Evolutionary conservation across 352 stramenopile species (phyloP), one percentile per base, ranked within the genome.

Genomic region (Globisporangium emineosum): DNA sequence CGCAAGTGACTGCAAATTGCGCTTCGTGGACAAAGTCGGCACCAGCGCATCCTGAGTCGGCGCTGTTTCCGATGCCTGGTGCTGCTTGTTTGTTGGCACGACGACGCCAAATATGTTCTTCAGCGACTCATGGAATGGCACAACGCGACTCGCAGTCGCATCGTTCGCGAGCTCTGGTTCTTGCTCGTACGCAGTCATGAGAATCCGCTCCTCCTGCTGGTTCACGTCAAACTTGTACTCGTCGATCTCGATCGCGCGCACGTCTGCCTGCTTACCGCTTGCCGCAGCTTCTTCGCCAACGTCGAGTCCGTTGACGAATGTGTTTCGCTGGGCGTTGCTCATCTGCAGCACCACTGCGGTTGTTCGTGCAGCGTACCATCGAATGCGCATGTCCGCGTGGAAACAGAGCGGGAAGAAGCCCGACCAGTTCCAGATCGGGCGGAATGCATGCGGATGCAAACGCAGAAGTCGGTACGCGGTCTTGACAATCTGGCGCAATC

Each of bases 71-170:
- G 67, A 19, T 7, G 47, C 29, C 40, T 72, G 60, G 32, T 76
- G 62, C 19, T 79, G 67, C n/a, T 72, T 79, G 57, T 80, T 89
- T 2, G 81, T 86, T 25, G 84, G 81, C 12, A 96, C 71, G 27
- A 96, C 65, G 15, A 96, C 86, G 25, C 88, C 88, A 62, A 88
- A 94, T 54, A 96, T 82, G 68, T 91, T 94, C 56, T 77, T 79
- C 12, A 96, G 73, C 30, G 84, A 88, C 9, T 86, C 71, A 42
- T 94, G 86, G 64, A 96, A 88, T 3, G 77, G 72, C 32, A 83
- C 59, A 69, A 51, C 21, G 60, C 27, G 60, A 68, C 64, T 40
- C 17, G 65, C 40, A 6, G 23, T 33, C 2, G 21, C 23, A 3
- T 17, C 15, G 43, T 12, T 52, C n/a, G 19, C 3, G 12, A 13